Conservation (phyloP, 306 rosid species). For the Mucuna pruriens region DNA sequence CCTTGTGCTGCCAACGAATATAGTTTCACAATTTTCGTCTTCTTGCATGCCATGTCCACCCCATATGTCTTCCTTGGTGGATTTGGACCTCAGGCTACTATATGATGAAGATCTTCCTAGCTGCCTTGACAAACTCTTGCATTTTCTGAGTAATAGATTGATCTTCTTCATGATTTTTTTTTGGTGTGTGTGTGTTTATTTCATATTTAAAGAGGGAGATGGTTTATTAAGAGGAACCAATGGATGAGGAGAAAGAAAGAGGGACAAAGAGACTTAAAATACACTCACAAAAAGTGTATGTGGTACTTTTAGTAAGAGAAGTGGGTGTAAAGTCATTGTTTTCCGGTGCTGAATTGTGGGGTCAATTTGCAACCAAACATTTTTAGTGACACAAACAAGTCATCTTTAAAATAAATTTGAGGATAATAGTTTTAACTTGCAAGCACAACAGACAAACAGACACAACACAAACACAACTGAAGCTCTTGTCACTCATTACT, state of each 20-base stretch:
- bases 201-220: conserved; percentile 28
- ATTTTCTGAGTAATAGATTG: conserved; percentile 68
- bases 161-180: conserved; percentile 67
- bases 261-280: conserved; percentile 54
- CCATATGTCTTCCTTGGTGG: conserved; percentile 58
- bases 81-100: conserved; percentile 77
- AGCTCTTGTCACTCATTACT: conserved; percentile 32
- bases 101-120: conserved; percentile 81
- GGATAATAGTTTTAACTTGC: conserved; percentile 21
- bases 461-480: conserved; percentile 39
- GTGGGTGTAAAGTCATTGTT: conserved; percentile 71
- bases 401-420: conserved; percentile 43
- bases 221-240: conserved; percentile 1
- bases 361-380: conserved; percentile 59
- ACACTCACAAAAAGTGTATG: conserved; percentile 49
- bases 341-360: conserved; percentile 74
- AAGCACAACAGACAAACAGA: conserved; percentile 37
- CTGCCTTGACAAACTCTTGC: conserved; percentile 87
- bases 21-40: conserved; percentile 43
- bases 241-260: conserved; percentile 31
- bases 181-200: neutral
- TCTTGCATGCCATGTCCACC: conserved; percentile 27
- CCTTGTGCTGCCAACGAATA: conserved; percentile 83
- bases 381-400: conserved; percentile 55
- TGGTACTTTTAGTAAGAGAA: conserved; percentile 41